Percentiles rank a stretch among this genome's conserved stretches.
phyloP scores from a whole-genome alignment of 2,329 filamentous ascomycete species.

The Domatiomyces catenatus region DNA sequence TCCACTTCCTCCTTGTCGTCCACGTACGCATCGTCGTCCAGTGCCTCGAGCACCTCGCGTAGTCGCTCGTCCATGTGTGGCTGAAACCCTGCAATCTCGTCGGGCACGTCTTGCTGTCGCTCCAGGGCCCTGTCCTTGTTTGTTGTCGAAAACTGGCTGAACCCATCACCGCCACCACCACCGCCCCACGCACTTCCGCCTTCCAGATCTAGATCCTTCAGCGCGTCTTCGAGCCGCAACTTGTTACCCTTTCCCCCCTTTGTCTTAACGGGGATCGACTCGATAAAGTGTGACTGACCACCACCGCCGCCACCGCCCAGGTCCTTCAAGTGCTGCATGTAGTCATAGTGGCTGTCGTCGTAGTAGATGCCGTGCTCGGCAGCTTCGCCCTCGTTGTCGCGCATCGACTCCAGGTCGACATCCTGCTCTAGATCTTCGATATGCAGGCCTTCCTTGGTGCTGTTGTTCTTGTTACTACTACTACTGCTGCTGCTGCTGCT shows the following conservation, averaged over 20 bases:
- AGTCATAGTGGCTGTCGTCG: conserved; percentile 92
- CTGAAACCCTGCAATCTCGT: conserved; percentile 82
- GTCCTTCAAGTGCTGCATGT: conserved; percentile 97
- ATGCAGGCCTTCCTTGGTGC: conserved; percentile 40
- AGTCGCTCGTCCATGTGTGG: conserved; percentile 94
- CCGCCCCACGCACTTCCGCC: conserved; percentile 19
- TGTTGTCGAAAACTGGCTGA: conserved; percentile 37
- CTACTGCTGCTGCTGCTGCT: conserved; percentile 10
- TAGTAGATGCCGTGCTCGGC: conserved; percentile 87
- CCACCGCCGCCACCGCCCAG: conserved; percentile 49
- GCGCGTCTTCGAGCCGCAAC: conserved; percentile 71
- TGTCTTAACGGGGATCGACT: conserved; percentile 43
- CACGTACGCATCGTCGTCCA: conserved; percentile 92
- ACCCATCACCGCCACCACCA: conserved; percentile 38
- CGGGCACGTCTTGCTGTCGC: conserved; percentile 81
- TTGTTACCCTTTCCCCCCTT: conserved; percentile 55
- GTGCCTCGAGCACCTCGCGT: conserved; percentile 76
- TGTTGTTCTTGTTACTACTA: conserved; percentile 17
- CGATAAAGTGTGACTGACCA: conserved; percentile 62
- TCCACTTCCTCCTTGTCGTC: conserved; percentile 56
- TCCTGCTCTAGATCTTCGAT: conserved; percentile 62
- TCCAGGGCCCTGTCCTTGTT: conserved; percentile 62
- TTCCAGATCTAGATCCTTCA: conserved; percentile 43
- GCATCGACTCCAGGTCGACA: conserved; percentile 53
- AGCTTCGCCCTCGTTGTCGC: conserved; percentile 88